These are phyloP conservation scores for Podaxis sp. DNA, from an alignment of 768 basidiomycete genomes.

Conservation along the genomic window DNA sequence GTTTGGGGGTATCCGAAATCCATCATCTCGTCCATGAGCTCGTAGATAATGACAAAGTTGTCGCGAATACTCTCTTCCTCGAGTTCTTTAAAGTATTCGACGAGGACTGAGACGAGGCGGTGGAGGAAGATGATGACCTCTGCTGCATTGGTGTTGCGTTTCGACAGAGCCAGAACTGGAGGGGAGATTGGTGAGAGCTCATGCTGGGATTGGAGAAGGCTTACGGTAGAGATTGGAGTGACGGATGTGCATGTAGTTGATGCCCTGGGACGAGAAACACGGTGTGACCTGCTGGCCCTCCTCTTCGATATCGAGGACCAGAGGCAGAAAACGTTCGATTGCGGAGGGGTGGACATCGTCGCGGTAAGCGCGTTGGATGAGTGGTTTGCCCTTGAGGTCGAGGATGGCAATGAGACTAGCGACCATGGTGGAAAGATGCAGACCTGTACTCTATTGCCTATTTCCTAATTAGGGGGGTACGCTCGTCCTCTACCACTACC, in stretches of 20 bases:
- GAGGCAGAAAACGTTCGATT: constrained; percentile 91
- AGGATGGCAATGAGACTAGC: constrained; percentile 85
- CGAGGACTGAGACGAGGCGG: constrained; percentile 85
- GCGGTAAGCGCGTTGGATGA: constrained; percentile 94
- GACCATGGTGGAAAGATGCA: constrained; percentile 30
- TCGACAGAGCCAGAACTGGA: constrained; percentile 90
- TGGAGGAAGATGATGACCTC: constrained; percentile 98
- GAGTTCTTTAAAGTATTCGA: constrained; percentile 99
- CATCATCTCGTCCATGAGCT: constrained; percentile 99
- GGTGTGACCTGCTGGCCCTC: constrained; percentile 96
- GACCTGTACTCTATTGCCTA: neutral
- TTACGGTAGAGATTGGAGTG: constrained; percentile 96
- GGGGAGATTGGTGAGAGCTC: neutral
- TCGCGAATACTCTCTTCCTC: constrained; percentile 99
- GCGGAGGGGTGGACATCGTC: constrained; percentile 91
- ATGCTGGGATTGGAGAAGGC: constrained; percentile 28
- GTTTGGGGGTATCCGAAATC: constrained; percentile 99
- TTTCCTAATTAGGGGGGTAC: constrained; percentile 12
- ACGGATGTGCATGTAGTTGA: constrained; percentile 98
- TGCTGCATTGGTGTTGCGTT: constrained; percentile 92
- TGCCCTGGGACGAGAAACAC: constrained; percentile 91
- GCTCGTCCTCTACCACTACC: constrained; percentile 3
- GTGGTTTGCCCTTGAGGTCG: constrained; percentile 97
- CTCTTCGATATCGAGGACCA: constrained; percentile 94
- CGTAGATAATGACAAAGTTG: constrained; percentile 99